Evolutionary conservation across 805 yeast genomes (phyloP), one percentile per base, ranked within the genome.

Genomic region (Cyberlindnera xylosilytica): DNA sequence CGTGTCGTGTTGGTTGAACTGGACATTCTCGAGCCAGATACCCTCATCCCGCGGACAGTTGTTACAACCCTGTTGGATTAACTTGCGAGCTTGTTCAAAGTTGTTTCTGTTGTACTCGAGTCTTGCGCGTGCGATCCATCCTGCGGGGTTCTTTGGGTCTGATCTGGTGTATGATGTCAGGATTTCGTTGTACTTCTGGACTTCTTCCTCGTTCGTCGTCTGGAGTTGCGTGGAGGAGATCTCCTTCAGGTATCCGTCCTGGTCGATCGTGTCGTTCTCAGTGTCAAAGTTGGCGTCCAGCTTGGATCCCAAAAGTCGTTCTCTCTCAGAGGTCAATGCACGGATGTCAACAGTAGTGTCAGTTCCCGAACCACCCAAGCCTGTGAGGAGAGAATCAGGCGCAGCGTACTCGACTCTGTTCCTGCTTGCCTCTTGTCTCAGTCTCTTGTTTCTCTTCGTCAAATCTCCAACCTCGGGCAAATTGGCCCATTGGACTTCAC

Each of bases 381-480:
- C 66, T 0, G 73, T 65, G 2, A 84, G 52, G 6, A 87, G 61
- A 1, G 78, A 58, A 59, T 91, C 97, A 0, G 96, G 93, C 2
- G 85, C 86, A 9, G 96, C 88, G 58, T 88, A 91, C 32, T 76
- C 78, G 46, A 96, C 66, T 49, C 81, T 80, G 44, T 77, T 76
- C 51, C 69, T 72, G 54, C 81, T 83, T 36, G 76, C 74, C 41
- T 79, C 70, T 34, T 79, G 61, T 41, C 96, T 67, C 37, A 74
- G 66, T 42, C 98, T 66, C 52, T 89, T 87, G 62, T 88, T 88
- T 44, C 78, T 70, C 54, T 80, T 74, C 0, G 99, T 93, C 54
- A 87, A 68, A 61, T 91, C 98, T 1, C 88, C 85, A 2, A 87
- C 93, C 49, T 88, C 96, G 0, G 98, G 98, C 4, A 91, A 57